A percentile compares a stretch with the other conserved stretches of the same genome.
phyloP scores from a whole-genome alignment of 164 flowering plant genomes.

The Aristolochia californica region DNA sequence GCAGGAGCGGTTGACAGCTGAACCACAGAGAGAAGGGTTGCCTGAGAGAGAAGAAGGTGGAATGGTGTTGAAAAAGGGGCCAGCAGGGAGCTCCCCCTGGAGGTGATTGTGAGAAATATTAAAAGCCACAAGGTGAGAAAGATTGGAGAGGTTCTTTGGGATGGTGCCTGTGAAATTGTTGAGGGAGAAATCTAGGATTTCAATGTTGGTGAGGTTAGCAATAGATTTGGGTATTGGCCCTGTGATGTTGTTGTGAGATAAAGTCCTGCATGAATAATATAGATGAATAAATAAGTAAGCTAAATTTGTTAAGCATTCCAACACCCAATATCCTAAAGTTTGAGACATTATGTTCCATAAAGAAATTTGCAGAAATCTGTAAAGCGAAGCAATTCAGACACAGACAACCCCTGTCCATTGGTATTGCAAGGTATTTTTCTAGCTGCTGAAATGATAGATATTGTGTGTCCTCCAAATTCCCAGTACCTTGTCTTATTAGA shows the following conservation, averaged over 20 bases:
- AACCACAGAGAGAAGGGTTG: conserved; percentile 81
- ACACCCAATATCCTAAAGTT: no score
- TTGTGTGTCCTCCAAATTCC: no score
- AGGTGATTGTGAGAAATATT: conserved; percentile 77
- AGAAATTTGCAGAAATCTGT: neutral
- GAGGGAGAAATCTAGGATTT: conserved; percentile 54
- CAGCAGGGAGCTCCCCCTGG: conserved; percentile 83
- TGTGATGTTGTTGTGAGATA: conserved; percentile 54
- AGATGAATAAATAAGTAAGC: no score
- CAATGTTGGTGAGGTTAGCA: conserved; percentile 50
- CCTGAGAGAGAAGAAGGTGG: conserved; percentile 61
- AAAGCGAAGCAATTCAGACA: neutral
- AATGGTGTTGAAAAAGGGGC: conserved; percentile 76
- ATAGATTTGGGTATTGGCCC: conserved; percentile 58
- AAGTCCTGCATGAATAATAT: conserved; percentile 24
- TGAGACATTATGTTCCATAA: neutral
- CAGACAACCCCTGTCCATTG: no score
- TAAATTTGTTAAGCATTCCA: no score
- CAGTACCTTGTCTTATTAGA: no score
- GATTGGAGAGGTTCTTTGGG: conserved; percentile 76
- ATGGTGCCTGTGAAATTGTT: conserved; percentile 65
- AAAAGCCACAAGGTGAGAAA: conserved; percentile 51
- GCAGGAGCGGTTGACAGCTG: conserved; percentile 66
- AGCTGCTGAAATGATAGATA: no score
- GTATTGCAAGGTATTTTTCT: no score